These are phyloP conservation scores for Rhizopogon vinicolor DNA, from an alignment of 768 basidiomycete genomes.

Conservation along the genomic window DNA sequence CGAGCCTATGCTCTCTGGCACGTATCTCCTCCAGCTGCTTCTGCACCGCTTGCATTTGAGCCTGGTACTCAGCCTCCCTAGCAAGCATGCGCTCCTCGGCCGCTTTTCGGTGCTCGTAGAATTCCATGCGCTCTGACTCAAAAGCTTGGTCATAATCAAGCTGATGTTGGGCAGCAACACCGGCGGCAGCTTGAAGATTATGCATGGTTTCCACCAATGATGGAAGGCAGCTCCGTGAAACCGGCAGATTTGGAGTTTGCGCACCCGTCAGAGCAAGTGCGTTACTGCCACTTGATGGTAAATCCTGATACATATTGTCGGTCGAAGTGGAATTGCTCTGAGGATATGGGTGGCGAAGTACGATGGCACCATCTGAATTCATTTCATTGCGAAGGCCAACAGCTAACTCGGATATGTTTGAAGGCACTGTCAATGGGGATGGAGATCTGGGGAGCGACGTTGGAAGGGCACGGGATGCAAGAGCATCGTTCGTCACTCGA, in stretches of 20 bases:
- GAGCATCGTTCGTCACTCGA: not conserved
- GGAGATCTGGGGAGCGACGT: slow-evolving; percentile 1
- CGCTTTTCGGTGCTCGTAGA: slow-evolving; percentile 16
- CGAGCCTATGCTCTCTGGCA: slow-evolving; percentile 13
- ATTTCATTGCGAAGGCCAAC: not conserved
- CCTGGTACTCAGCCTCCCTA: slow-evolving; percentile 14
- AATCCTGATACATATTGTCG: not conserved
- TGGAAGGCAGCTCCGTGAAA: slow-evolving; percentile 1
- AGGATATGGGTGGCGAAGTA: slow-evolving; percentile 8
- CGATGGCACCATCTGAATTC: not conserved
- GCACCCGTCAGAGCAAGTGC: not conserved
- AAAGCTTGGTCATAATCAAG: slow-evolving; percentile 14
- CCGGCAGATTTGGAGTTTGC: not conserved
- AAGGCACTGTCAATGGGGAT: slow-evolving; percentile 8
- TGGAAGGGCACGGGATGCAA: slow-evolving; percentile 1
- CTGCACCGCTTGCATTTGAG: slow-evolving; percentile 15
- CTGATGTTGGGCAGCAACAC: slow-evolving; percentile 8
- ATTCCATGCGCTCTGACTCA: not conserved
- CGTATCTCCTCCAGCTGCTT: slow-evolving; percentile 14
- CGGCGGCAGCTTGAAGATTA: slow-evolving; percentile 5
- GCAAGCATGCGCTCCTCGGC: slow-evolving; percentile 17
- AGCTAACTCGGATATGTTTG: not conserved
- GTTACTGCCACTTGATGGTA: not conserved
- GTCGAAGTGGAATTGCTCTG: not conserved
- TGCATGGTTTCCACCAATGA: slow-evolving; percentile 10